Evolutionary conservation across 495 filamentous ascomycete species (phyloP).

Genomic region (Neurospora cerealis): DNA sequence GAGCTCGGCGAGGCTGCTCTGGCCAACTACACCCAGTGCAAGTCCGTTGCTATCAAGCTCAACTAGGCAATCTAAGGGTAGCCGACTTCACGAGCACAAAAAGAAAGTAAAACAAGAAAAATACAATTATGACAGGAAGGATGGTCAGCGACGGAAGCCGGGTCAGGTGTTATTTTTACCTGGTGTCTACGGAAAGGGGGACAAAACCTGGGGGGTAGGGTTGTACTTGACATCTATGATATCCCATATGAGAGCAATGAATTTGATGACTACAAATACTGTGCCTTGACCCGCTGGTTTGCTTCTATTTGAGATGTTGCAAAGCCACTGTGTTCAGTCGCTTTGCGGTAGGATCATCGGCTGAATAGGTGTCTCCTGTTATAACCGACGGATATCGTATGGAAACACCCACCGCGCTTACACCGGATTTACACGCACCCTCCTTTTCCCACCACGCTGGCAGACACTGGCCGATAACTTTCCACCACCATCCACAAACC

Average conservation of each 20-base stretch:
- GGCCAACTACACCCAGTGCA: slow-evolving; percentile 80
- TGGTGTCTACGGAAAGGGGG: not conserved
- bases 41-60: slow-evolving; percentile 43
- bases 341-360: too few species aligned
- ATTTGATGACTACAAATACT: not conserved
- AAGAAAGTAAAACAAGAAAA: not conserved
- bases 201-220: not conserved
- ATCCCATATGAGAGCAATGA: not conserved
- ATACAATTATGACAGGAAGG: not conserved
- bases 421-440: too few species aligned
- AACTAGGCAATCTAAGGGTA: not conserved
- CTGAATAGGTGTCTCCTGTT: too few species aligned
- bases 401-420: too few species aligned
- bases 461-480: too few species aligned
- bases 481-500: too few species aligned
- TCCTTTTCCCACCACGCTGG: too few species aligned
- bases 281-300: not conserved
- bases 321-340: too few species aligned
- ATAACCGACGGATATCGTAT: too few species aligned
- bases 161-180: not conserved
- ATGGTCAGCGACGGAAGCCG: not conserved
- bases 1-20: slow-evolving; percentile 91
- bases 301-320: not conserved
- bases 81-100: not conserved
- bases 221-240: not conserved